These are phyloP conservation scores for Salvia hispanica DNA, from an alignment of 257 asterid species.

Conservation along the genomic window DNA sequence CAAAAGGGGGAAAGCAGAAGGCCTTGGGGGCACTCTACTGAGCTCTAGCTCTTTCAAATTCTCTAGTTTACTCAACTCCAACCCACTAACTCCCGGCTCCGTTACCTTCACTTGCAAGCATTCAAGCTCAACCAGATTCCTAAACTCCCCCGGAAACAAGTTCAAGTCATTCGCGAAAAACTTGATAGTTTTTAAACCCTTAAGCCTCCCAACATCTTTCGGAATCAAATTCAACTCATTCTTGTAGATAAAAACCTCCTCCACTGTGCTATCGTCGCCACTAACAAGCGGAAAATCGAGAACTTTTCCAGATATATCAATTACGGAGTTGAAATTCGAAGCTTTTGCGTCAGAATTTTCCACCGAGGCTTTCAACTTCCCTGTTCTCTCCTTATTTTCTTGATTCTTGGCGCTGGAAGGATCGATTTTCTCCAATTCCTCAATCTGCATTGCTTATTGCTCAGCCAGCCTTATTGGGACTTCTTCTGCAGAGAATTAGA, in stretches of 20 bases:
- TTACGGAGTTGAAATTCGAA: slow-evolving; percentile 42
- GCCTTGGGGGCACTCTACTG: slow-evolving; percentile 69
- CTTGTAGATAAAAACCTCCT: slow-evolving; percentile 72
- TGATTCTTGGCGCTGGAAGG: slow-evolving; percentile 26
- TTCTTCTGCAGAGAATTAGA: no score
- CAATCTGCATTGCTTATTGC: slow-evolving; percentile 48
- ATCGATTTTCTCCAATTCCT: slow-evolving; percentile 48
- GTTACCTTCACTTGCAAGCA: slow-evolving; percentile 77
- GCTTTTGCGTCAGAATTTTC: slow-evolving; percentile 38
- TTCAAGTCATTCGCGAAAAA: slow-evolving; percentile 82
- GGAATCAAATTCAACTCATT: slow-evolving; percentile 80
- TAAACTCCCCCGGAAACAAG: slow-evolving; percentile 65
- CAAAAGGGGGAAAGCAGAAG: slow-evolving; percentile 67
- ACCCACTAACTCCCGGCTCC: slow-evolving; percentile 63
- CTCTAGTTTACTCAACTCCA: slow-evolving; percentile 68
- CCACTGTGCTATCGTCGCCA: slow-evolving; percentile 43
- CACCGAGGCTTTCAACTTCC: slow-evolving; percentile 32
- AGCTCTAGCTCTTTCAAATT: slow-evolving; percentile 87
- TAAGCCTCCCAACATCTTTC: slow-evolving; percentile 54
- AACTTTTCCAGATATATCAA: slow-evolving; percentile 70
- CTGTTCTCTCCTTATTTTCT: slow-evolving; percentile 19
- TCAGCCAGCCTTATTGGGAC: neutral
- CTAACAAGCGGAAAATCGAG: slow-evolving; percentile 56
- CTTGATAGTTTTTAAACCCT: slow-evolving; percentile 66
- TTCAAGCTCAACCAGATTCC: slow-evolving; percentile 68